Evolutionary conservation across 2,329 filamentous ascomycete species (phyloP), one percentile per base, ranked within the genome.

Genomic region (Diplodia seriata): DNA sequence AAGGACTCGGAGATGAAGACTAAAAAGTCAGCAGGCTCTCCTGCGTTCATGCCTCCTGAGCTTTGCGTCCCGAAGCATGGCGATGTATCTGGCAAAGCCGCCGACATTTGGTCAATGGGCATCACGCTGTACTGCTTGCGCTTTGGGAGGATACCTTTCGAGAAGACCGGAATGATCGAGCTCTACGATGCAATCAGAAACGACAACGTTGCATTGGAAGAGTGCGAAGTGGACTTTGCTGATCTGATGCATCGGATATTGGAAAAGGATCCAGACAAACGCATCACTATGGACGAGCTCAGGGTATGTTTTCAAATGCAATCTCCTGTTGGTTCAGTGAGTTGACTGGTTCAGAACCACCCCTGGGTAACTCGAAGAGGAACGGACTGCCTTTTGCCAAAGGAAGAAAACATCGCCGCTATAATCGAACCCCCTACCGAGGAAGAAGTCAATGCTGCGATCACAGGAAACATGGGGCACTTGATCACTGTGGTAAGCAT

Each of bases 31-130:
- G 94, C 94, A 12, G 95, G 95, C 1, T 97, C 94, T 3, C 95
- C 95, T 0, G 95, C 95, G 0, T 99, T 99, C 74, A 86, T 98
- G 68, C 92, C 95, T 0, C 95, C 95, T 0, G 95, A 99, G 78
- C 84, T 99, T 14, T 99, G 95, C 75, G 89, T 94, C 26, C 87
- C 89, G 8, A 93, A 88, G 73, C 94, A 97, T 76, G 92, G 92
- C 0, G 90, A 94, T 71, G 90, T 98, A 1, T 94, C 92, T 2
- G 95, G 95, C 12, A 91, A 88, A 73, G 93, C 94, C 4, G 93
- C 93, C 4, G 95, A 99, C 79, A 93, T 99, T 66, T 99, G 95
- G 95, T 97, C 94, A 3, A 98, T 98, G 94, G 95, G 95, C 7
- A 90, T 97, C 9, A 97, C 94, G 1, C 83, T 99, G 2, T 98